These are phyloP conservation scores for Tolypocladium album DNA, from an alignment of 2,329 filamentous ascomycete species.

Conservation along the genomic window DNA sequence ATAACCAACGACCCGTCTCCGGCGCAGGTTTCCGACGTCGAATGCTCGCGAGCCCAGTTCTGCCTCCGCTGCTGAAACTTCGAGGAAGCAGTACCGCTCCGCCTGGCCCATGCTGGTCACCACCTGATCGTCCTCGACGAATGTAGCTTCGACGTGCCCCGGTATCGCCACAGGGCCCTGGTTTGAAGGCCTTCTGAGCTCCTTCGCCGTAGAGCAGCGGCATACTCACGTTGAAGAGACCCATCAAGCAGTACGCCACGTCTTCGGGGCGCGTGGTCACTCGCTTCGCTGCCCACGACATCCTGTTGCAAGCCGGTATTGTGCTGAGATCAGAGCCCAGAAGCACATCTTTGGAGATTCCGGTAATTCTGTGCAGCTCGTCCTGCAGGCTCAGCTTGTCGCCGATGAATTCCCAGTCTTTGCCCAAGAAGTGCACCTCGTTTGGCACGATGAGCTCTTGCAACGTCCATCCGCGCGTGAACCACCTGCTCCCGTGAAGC, in stretches of 20 bases:
- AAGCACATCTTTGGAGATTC: neutral
- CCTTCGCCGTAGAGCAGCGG: slow-evolving; percentile 10
- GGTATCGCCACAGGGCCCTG: neutral
- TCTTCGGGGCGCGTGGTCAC: slow-evolving; percentile 9
- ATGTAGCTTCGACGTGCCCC: neutral
- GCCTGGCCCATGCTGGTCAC: neutral
- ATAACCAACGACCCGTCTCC: neutral
- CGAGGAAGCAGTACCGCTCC: neutral
- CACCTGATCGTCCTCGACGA: neutral
- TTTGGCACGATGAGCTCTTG: slow-evolving; percentile 9
- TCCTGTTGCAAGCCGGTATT: slow-evolving; percentile 1
- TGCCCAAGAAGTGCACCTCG: slow-evolving; percentile 3
- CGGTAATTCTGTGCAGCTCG: neutral
- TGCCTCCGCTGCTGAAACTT: neutral
- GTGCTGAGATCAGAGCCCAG: neutral
- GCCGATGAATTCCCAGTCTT: slow-evolving; percentile 2
- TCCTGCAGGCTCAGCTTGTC: slow-evolving; percentile 2
- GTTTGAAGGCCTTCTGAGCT: slow-evolving; percentile 1
- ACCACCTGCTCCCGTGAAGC: slow-evolving; percentile 12
- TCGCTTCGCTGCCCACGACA: slow-evolving; percentile 8
- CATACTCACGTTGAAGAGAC: slow-evolving; percentile 9
- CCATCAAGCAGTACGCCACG: slow-evolving; percentile 9
- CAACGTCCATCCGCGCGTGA: slow-evolving; percentile 8
- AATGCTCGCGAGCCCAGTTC: neutral
- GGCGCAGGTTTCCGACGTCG: neutral